A percentile compares a stretch with the other conserved stretches of the same genome.
phyloP scores from a whole-genome alignment of 306 rosid genomes.

The Prunus armeniaca region DNA sequence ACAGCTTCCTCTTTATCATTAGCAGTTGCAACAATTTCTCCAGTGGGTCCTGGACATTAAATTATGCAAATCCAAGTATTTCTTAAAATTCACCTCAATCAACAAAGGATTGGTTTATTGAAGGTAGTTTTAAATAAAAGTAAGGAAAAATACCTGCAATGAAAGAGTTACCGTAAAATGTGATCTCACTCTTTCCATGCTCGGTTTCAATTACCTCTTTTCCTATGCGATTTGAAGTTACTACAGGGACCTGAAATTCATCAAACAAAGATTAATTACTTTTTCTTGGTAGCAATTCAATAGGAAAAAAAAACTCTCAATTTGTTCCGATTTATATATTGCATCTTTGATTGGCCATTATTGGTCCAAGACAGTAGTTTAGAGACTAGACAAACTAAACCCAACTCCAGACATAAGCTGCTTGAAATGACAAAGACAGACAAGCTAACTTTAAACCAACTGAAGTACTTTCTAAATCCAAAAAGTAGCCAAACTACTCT shows the following conservation, averaged over 20 bases:
- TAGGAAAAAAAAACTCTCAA: neutral
- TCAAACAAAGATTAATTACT: slow-evolving; percentile 20
- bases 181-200: slow-evolving; percentile 79
- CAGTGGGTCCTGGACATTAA: slow-evolving; percentile 70
- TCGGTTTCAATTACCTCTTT: slow-evolving; percentile 79
- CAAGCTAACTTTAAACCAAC: neutral
- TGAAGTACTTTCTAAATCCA: neutral
- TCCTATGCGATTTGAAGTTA: slow-evolving; percentile 92
- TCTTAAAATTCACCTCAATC: neutral
- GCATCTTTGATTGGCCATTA: neutral
- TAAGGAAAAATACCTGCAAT: slow-evolving; percentile 65
- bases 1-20: slow-evolving; percentile 74
- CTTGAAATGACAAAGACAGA: neutral
- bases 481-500: neutral
- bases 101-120: neutral
- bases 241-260: slow-evolving; percentile 78
- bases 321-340: neutral
- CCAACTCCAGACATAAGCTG: neutral
- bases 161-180: slow-evolving; percentile 89
- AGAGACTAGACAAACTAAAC: neutral
- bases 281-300: neutral
- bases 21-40: slow-evolving; percentile 82
- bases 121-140: slow-evolving; percentile 6
- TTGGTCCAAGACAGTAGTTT: neutral
- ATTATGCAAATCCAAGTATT: neutral